phyloP scores from a whole-genome alignment of 148 eudicot species.

The Selenicereus undatus region DNA sequence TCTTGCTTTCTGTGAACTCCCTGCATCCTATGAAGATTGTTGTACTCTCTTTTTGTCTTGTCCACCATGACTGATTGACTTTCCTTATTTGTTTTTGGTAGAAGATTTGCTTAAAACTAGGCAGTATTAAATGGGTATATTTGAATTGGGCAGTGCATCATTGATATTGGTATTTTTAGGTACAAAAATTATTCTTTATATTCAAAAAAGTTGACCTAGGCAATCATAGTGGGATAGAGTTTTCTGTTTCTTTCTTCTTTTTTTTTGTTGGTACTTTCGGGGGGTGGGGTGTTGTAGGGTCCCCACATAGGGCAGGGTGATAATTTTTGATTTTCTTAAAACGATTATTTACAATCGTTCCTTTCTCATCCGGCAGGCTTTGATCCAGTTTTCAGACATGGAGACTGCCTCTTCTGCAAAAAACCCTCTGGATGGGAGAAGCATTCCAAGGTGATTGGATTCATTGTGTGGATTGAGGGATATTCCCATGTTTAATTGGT shows the following conservation, averaged over 20 bases:
- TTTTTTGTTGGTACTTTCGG: no score
- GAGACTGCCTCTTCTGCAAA: constrained; percentile 89
- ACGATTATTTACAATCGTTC: constrained; percentile 12
- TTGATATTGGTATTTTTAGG: neutral
- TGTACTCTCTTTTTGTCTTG: neutral
- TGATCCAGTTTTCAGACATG: constrained; percentile 86
- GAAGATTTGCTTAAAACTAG: no score
- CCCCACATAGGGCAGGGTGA: no score
- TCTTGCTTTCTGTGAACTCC: neutral
- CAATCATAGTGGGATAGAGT: no score
- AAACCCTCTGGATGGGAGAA: constrained; percentile 92
- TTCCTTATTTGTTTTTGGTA: no score
- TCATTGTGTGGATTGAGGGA: neutral
- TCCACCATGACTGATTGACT: neutral
- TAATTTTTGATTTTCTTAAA: neutral
- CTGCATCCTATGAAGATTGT: neutral
- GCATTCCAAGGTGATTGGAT: constrained; percentile 85
- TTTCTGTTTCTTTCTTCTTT: no score
- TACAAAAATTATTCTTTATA: neutral
- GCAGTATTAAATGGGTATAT: no score
- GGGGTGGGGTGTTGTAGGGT: neutral
- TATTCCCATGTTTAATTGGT: constrained; percentile 31
- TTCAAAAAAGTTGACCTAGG: no score
- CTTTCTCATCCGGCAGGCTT: constrained; percentile 46
- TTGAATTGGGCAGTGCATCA: neutral